Evolutionary conservation across 2,329 filamentous ascomycete species (phyloP).

Genomic region (Drechslerella coelobrocha): DNA sequence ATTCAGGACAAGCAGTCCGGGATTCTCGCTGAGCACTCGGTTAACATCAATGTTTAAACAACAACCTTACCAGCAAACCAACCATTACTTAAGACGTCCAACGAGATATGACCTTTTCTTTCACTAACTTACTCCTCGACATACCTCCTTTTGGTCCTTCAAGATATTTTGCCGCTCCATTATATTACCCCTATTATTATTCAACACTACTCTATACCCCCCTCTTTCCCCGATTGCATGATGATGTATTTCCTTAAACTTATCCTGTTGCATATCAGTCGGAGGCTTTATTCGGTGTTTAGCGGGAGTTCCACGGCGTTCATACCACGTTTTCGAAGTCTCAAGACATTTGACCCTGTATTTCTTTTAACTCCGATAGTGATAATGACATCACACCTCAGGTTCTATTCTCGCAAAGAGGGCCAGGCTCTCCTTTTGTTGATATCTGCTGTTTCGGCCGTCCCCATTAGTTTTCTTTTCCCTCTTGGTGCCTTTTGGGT

Average conservation of each 20-base stretch:
- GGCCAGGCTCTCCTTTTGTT: background rate
- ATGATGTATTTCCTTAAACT: constrained; percentile 43
- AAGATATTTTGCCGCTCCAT: no score
- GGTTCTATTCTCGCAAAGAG: background rate
- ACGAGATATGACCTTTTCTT: background rate
- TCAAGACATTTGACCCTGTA: constrained; percentile 20
- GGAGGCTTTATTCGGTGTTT: constrained; percentile 44
- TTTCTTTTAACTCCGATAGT: constrained; percentile 31
- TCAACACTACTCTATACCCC: background rate
- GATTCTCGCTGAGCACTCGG: constrained; percentile 24
- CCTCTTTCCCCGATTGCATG: constrained; percentile 8
- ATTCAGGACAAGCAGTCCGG: constrained; percentile 40
- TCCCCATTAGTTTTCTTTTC: background rate
- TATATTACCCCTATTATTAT: background rate
- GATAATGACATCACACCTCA: constrained; percentile 31
- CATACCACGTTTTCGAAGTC: constrained; percentile 21
- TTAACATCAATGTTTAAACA: constrained; percentile 5
- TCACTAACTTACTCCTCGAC: background rate
- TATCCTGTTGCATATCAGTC: constrained; percentile 27
- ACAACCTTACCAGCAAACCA: no score
- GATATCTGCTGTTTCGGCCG: constrained; percentile 2
- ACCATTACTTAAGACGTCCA: background rate
- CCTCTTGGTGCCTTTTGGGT: background rate
- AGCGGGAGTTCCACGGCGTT: constrained; percentile 49
- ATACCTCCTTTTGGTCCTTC: no score